Evolutionary conservation across 1,139 yeast species (phyloP), one percentile per base, ranked within the genome.

Genomic region (Lodderomyces orthopsilosis): DNA sequence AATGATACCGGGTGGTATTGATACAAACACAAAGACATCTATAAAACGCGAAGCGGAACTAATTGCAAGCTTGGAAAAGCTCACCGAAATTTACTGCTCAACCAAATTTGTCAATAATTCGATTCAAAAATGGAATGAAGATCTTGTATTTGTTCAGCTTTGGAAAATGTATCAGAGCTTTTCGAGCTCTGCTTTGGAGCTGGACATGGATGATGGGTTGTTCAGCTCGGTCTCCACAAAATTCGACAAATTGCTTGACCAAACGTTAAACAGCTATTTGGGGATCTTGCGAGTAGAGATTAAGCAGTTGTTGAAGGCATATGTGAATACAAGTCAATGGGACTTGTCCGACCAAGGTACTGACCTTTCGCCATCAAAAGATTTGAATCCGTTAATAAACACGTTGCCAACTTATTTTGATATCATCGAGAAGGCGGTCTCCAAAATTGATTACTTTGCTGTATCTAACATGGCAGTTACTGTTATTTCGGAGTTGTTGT

Each of bases 121-220:
- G 9, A 65, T 87, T 60, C 76, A 73, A 33, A 67, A 66, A 41
- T 85, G 93, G 91, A 78, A 83, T 33, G 79, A 81, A 43, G 83
- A 82, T 39, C 61, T 82, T 37, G 70, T 82, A 9, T 86, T 83
- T 56, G 65, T 85, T 14, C 86, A 83, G 54, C 63, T 86, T 35
- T 83, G 86, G 78, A 59, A 65, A 30, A 62, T 69, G 2, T 75
- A 65, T 65, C 35, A 38, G n/a, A 18, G 24, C 10, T 18, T 27
- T 21, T 13, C 32, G 3, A 18, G 10, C n/a, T 45, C 58, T 1
- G 50, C 45, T 6, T 30, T 19, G 9, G 44, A 40, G 42, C 55
- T 53, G 28, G 48, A 53, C 17, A 43, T 48, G 18, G 63, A 58
- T 33, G 65, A 65, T 35, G 74, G 86, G 1, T 70, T 85, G 28